Conservation (phyloP, 148 eudicot species). For the Vaccinium corymbosum region DNA sequence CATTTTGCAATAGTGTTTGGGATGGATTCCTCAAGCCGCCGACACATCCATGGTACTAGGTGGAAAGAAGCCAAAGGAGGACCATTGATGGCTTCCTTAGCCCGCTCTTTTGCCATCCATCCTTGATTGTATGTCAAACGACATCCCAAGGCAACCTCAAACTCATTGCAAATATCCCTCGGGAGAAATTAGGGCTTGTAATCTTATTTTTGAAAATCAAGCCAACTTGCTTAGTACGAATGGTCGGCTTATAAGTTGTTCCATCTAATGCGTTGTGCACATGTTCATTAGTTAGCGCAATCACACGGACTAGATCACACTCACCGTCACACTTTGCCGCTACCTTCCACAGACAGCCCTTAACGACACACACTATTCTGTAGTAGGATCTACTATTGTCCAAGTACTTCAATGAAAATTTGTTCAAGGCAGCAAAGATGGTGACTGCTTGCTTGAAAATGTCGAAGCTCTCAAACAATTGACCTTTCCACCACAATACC, state of each 20-base stretch:
- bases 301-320: neutral
- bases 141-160: neutral
- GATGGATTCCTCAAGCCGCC: neutral
- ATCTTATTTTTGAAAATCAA: neutral
- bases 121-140: neutral
- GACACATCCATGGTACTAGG: neutral
- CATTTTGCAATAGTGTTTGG: no score
- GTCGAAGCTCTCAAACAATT: no score
- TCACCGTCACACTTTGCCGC: neutral
- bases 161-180: neutral
- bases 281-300: neutral
- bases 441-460: no score
- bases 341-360: neutral
- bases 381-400: no score
- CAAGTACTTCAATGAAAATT: no score
- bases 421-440: no score
- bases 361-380: no score
- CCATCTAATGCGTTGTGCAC: neutral
- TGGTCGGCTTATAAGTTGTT: neutral
- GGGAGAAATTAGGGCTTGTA: neutral
- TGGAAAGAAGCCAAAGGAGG: neutral
- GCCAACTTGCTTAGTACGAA: neutral
- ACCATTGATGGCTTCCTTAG: neutral
- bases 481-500: no score
- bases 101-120: neutral